These are phyloP conservation scores for Gryganskiella cystojenkinii DNA, from an alignment of 192 early-diverging fungal species.

Conservation along the genomic window DNA sequence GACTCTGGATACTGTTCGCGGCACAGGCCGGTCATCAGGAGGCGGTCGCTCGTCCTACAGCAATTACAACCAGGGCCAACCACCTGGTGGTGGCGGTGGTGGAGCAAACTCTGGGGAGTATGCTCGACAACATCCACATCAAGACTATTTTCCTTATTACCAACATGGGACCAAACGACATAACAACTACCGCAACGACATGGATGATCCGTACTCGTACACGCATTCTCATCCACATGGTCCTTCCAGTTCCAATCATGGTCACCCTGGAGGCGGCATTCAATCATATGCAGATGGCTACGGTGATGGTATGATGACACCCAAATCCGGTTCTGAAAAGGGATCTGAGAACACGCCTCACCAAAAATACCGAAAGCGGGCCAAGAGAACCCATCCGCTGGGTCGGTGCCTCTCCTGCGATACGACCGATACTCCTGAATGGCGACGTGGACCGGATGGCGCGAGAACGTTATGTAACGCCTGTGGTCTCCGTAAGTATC, in stretches of 20 bases:
- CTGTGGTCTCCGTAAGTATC: constrained; percentile 85
- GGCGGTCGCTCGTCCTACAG: too few relatives aligned
- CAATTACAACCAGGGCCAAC: not conserved
- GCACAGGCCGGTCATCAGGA: not conserved
- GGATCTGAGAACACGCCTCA: not conserved
- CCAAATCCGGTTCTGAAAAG: too few relatives aligned
- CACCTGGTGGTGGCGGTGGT: not conserved
- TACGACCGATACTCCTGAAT: constrained; percentile 91
- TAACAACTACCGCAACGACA: too few relatives aligned
- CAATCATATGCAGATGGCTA: too few relatives aligned
- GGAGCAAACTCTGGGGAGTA: constrained; percentile 2
- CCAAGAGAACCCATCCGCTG: constrained; percentile 69
- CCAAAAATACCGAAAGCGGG: constrained; percentile 50
- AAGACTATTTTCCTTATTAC: too few relatives aligned
- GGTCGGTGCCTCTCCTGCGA: constrained; percentile 83
- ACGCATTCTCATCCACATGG: too few relatives aligned
- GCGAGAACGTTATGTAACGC: constrained; percentile 95
- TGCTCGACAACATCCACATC: too few relatives aligned
- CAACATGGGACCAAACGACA: too few relatives aligned
- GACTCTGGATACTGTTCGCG: constrained; percentile 2
- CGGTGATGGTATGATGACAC: too few relatives aligned
- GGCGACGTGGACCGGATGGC: constrained; percentile 93
- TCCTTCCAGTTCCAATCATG: too few relatives aligned
- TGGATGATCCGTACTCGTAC: too few relatives aligned
- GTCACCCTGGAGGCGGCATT: too few relatives aligned